Conservation (phyloP, 2,329 filamentous ascomycete species). For the Zymoseptoria tritici region DNA sequence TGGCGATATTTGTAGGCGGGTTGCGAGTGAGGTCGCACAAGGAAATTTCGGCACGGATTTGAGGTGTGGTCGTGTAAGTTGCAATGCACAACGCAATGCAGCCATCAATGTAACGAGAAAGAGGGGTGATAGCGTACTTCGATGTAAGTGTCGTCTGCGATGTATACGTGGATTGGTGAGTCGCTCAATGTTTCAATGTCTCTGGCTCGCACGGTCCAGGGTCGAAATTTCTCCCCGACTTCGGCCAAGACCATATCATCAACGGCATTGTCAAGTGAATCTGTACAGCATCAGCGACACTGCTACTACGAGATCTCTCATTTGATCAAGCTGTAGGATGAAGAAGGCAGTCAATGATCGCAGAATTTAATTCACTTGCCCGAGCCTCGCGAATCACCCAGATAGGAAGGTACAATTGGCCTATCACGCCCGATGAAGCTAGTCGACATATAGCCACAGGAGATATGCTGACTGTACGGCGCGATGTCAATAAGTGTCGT, state of each 20-base stretch:
- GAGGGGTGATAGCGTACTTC: neutral
- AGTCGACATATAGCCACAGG: too few species aligned
- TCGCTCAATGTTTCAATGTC: neutral
- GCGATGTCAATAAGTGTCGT: too few species aligned
- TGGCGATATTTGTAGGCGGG: neutral
- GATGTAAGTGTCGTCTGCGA: neutral
- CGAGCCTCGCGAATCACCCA: too few species aligned
- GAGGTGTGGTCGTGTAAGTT: neutral
- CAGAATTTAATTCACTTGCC: too few species aligned
- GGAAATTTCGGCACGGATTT: neutral
- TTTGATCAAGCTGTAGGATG: too few species aligned
- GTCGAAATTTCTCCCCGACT: neutral
- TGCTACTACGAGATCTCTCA: too few species aligned
- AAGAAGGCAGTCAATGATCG: too few species aligned
- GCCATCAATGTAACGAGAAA: neutral
- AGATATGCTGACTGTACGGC: too few species aligned
- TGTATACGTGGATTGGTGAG: neutral
- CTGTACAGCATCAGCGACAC: too few species aligned
- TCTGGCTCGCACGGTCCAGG: neutral
- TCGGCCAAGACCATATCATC: neutral
- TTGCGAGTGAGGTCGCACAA: neutral
- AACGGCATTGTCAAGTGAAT: neutral
- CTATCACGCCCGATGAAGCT: too few species aligned
- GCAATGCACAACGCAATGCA: neutral
- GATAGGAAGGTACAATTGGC: too few species aligned